phyloP scores from a whole-genome alignment of 768 basidiomycete species.

The Collybia sp. region DNA sequence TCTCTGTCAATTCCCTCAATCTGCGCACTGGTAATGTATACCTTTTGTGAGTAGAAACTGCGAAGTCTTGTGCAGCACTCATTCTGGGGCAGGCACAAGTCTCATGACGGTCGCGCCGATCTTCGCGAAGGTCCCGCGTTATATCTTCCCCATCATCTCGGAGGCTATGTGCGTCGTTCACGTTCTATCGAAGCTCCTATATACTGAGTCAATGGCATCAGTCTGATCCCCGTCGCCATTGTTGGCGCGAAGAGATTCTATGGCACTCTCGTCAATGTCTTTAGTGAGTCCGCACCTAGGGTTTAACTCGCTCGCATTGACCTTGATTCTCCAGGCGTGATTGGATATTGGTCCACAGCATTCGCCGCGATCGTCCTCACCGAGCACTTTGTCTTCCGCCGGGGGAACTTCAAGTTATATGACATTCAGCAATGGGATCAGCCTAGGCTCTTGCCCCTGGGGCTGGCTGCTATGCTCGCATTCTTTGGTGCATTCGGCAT shows the following conservation, averaged over 20 bases:
- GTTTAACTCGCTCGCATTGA: neutral
- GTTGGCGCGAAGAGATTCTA: slow-evolving; percentile 69
- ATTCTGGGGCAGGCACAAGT: slow-evolving; percentile 37
- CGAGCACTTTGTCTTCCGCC: slow-evolving; percentile 67
- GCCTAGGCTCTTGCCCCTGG: slow-evolving; percentile 49
- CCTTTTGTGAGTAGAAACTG: slow-evolving; percentile 39
- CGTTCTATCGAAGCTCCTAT: neutral
- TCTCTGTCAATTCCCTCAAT: slow-evolving; percentile 73
- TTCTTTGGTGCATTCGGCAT: slow-evolving; percentile 47
- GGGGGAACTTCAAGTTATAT: slow-evolving; percentile 43
- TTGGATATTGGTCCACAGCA: slow-evolving; percentile 55
- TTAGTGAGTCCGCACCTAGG: slow-evolving; percentile 36
- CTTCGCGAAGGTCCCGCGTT: slow-evolving; percentile 57
- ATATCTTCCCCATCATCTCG: slow-evolving; percentile 60
- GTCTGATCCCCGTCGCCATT: slow-evolving; percentile 65
- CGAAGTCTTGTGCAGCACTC: neutral
- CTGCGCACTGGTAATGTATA: slow-evolving; percentile 76
- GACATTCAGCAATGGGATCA: slow-evolving; percentile 51
- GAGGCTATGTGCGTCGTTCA: slow-evolving; percentile 52
- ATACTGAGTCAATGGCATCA: slow-evolving; percentile 14
- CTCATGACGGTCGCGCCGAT: slow-evolving; percentile 61
- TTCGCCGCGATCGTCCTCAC: slow-evolving; percentile 56
- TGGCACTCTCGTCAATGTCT: slow-evolving; percentile 54
- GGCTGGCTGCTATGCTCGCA: slow-evolving; percentile 55
- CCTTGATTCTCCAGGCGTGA: slow-evolving; percentile 23